Conservation (phyloP, 768 basidiomycete species). For the Mycena vulgaris region DNA sequence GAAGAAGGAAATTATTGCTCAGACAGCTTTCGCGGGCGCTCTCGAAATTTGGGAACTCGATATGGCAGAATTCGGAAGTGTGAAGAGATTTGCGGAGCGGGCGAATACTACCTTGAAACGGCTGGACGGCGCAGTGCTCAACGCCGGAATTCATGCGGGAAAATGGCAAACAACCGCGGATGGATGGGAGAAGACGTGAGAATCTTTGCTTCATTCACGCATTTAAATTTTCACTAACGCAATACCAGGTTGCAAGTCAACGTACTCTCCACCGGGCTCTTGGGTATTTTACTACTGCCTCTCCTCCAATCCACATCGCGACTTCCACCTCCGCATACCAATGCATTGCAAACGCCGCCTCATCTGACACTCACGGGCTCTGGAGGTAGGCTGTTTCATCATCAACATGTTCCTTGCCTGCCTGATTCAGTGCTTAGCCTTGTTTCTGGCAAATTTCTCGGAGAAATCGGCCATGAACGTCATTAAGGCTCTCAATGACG, state of each 20-base stretch:
- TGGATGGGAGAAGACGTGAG: conserved; percentile 54
- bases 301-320: conserved; percentile 20
- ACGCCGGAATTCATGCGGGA: conserved; percentile 39
- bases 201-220: background rate
- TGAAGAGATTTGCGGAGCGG: conserved; percentile 49
- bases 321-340: conserved; percentile 14
- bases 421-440: too few species aligned
- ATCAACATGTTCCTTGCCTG: conserved; percentile 3
- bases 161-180: conserved; percentile 42
- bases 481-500: conserved; percentile 24
- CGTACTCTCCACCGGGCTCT: conserved; percentile 28
- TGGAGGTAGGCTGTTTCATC: conserved; percentile 1
- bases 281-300: conserved; percentile 29
- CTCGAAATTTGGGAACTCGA: conserved; percentile 54
- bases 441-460: conserved; percentile 3
- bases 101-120: conserved; percentile 41
- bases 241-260: conserved; percentile 37
- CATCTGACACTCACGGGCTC: conserved; percentile 33
- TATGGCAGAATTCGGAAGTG: conserved; percentile 49
- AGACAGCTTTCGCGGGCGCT: conserved; percentile 40
- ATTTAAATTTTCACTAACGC: background rate
- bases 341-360: conserved; percentile 1
- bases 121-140: conserved; percentile 50
- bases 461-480: conserved; percentile 8
- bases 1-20: conserved; percentile 24